A percentile compares a stretch with the other conserved stretches of the same genome.
These are phyloP conservation scores for Aspergillus carbonarius DNA, from an alignment of 2,329 filamentous ascomycete species.

Conservation along the genomic window DNA sequence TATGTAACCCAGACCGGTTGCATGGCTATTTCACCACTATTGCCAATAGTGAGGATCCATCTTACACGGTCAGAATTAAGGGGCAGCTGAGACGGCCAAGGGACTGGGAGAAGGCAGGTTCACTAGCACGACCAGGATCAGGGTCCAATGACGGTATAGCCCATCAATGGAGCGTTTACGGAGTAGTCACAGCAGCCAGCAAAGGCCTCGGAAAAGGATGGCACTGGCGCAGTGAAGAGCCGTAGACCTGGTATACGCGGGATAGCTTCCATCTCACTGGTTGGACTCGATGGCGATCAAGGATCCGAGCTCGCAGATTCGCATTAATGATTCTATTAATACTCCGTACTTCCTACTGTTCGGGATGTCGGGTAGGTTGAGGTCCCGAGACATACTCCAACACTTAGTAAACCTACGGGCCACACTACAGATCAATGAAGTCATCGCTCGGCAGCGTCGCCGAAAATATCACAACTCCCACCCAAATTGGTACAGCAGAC, in stretches of 20 bases:
- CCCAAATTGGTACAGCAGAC: background rate
- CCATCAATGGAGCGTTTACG: background rate
- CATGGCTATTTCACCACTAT: conserved; percentile 6
- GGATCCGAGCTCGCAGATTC: background rate
- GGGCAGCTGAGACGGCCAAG: background rate
- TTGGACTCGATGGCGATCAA: background rate
- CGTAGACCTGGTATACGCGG: background rate
- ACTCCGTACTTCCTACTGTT: background rate
- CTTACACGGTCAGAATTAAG: background rate
- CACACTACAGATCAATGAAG: background rate
- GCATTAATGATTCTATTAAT: background rate
- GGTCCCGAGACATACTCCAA: background rate
- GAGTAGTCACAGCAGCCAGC: too few relatives aligned
- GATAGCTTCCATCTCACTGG: background rate
- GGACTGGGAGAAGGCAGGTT: background rate
- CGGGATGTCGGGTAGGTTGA: background rate
- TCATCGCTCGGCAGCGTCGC: background rate
- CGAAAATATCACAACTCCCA: background rate
- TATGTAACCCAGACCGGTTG: background rate
- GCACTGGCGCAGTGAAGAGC: background rate
- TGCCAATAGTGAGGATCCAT: conserved; percentile 10
- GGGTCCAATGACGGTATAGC: background rate
- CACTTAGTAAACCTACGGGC: background rate
- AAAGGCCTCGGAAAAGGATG: background rate
- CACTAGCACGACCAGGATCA: background rate